Evolutionary conservation across 75 land plant species (phyloP).

Genomic region (Pinus taeda): DNA sequence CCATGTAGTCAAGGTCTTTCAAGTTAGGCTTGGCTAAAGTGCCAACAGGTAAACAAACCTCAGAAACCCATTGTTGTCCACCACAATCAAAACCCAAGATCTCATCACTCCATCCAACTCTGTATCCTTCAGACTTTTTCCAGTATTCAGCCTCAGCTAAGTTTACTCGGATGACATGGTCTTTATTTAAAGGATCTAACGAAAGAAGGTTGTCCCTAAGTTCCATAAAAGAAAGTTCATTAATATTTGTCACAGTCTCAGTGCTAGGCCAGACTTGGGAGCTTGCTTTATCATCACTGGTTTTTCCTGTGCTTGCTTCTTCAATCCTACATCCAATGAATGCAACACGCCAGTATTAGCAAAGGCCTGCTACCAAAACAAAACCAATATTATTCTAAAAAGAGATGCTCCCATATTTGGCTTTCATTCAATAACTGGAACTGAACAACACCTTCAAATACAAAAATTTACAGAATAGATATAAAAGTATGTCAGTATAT

Average conservation of each 20-base stretch:
- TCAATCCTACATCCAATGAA: not conserved
- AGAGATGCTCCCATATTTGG: not conserved
- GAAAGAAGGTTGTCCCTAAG: slow-evolving; percentile 87
- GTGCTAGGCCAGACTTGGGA: slow-evolving; percentile 12
- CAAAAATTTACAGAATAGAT: not conserved
- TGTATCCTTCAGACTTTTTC: slow-evolving; percentile 88
- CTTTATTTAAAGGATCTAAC: slow-evolving; percentile 86
- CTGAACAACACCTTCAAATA: not conserved
- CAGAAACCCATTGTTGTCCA: slow-evolving; percentile 99
- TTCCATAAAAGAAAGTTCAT: slow-evolving; percentile 84
- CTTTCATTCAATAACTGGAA: not conserved
- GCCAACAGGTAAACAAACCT: slow-evolving; percentile 87
- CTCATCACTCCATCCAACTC: slow-evolving; percentile 96
- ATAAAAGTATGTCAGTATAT: not conserved
- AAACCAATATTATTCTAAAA: not conserved
- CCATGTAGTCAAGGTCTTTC: slow-evolving; percentile 83
- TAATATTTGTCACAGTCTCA: slow-evolving; percentile 33
- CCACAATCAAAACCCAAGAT: slow-evolving; percentile 99
- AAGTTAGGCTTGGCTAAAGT: slow-evolving; percentile 66
- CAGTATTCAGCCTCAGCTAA: slow-evolving; percentile 97
- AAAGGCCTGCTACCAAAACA: not conserved
- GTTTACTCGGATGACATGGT: slow-evolving; percentile 82
- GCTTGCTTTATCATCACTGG: not conserved
- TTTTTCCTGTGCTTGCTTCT: not conserved
- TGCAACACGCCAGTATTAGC: not conserved